Percentiles rank a stretch among this genome's conserved stretches.
phyloP scores from a whole-genome alignment of 1,284 basidiomycete genomes.

The Spongispora temasekensis region DNA sequence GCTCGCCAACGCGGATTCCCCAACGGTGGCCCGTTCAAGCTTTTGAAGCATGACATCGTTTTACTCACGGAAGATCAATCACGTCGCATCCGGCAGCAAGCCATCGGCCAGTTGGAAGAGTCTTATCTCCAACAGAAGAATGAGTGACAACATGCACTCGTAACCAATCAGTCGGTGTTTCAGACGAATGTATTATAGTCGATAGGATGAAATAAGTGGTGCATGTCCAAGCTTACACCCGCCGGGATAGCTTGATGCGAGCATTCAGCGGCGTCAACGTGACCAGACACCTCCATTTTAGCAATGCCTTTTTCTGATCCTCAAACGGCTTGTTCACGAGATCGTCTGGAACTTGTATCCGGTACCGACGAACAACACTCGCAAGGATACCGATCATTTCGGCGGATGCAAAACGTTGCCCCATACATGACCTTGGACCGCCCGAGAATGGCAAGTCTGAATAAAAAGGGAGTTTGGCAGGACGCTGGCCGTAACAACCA shows the following conservation, averaged over 20 bases:
- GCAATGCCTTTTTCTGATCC: conserved; percentile 29
- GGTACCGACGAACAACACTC: conserved; percentile 30
- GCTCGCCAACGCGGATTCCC: conserved; percentile 64
- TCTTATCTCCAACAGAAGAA: conserved; percentile 4
- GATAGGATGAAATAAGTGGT: background rate
- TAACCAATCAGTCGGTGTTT: background rate
- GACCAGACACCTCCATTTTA: conserved; percentile 35
- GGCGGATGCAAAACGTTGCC: conserved; percentile 35
- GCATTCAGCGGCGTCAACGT: conserved; percentile 34
- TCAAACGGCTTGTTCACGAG: conserved; percentile 27
- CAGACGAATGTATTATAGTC: background rate
- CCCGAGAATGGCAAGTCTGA: conserved; percentile 41
- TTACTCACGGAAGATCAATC: conserved; percentile 51
- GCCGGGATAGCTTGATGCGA: conserved; percentile 21
- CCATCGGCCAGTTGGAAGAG: conserved; percentile 1
- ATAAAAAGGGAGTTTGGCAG: background rate
- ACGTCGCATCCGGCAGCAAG: conserved; percentile 7
- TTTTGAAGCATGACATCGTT: conserved; percentile 62
- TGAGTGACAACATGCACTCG: conserved; percentile 1
- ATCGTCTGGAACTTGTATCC: conserved; percentile 37
- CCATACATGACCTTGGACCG: conserved; percentile 44
- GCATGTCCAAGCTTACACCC: conserved; percentile 10
- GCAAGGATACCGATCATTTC: conserved; percentile 33
- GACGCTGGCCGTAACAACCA: background rate
- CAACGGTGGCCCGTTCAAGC: conserved; percentile 58